phyloP scores from a whole-genome alignment of 768 basidiomycete genomes.

The Candolleomyces aberdarensis region DNA sequence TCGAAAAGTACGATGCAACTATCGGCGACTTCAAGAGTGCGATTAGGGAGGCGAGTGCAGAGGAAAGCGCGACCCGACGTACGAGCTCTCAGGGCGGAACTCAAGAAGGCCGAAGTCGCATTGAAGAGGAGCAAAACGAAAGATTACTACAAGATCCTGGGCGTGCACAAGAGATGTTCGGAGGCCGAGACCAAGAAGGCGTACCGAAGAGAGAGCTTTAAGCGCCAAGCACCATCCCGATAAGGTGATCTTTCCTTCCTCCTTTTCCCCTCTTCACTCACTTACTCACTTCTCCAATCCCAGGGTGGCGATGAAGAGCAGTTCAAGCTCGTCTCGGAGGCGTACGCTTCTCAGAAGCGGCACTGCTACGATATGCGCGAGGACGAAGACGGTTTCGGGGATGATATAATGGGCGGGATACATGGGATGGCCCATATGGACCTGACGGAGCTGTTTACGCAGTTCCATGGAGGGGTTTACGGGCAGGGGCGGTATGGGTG shows the following conservation, averaged over 20 bases:
- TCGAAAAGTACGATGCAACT: constrained; percentile 70
- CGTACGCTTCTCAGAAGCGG: constrained; percentile 64
- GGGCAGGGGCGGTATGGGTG: neutral
- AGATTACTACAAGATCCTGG: constrained; percentile 84
- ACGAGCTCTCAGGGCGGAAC: constrained; percentile 56
- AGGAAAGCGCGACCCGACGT: constrained; percentile 57
- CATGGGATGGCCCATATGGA: constrained; percentile 45
- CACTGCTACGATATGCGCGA: constrained; percentile 81
- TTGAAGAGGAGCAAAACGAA: constrained; percentile 88
- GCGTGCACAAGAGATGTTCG: constrained; percentile 54
- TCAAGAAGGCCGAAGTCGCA: constrained; percentile 78
- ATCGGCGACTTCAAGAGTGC: constrained; percentile 79
- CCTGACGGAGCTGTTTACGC: constrained; percentile 61
- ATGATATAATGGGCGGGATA: constrained; percentile 45
- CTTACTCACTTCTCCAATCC: neutral
- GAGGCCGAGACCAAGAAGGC: constrained; percentile 86
- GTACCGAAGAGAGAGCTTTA: constrained; percentile 82
- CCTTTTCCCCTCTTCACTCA: neutral
- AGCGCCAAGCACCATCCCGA: constrained; percentile 66
- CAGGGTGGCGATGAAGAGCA: constrained; percentile 94
- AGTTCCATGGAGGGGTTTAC: constrained; percentile 46
- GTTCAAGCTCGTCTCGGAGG: constrained; percentile 88
- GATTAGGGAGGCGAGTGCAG: constrained; percentile 65
- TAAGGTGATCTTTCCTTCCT: constrained; percentile 46
- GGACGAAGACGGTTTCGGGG: constrained; percentile 60